Evolutionary conservation across 441 rosid species (phyloP).

Genomic region (Adansonia grandidieri): DNA sequence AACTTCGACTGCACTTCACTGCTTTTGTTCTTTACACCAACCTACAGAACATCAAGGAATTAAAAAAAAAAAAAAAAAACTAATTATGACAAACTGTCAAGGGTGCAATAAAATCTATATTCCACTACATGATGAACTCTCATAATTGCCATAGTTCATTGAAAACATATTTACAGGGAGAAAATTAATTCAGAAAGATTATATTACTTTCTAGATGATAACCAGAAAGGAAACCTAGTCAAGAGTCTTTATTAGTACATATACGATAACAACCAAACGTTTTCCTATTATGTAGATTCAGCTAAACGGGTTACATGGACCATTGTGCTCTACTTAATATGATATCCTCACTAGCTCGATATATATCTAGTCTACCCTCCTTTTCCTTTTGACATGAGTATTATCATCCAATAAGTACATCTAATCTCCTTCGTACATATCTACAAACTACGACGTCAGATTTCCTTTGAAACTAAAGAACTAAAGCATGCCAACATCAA

Average conservation of each 20-base stretch:
- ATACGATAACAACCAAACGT: neutral
- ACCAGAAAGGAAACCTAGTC: neutral
- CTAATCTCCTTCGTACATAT: neutral
- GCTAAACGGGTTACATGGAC: neutral
- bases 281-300: neutral
- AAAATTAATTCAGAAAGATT: neutral
- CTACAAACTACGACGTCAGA: neutral
- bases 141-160: neutral
- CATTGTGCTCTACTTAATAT: neutral
- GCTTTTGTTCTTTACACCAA: conserved; percentile 91
- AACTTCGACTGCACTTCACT: conserved; percentile 30
- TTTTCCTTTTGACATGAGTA: neutral
- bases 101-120: conserved; percentile 3
- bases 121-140: neutral
- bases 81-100: neutral
- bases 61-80: neutral
- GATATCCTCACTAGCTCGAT: neutral
- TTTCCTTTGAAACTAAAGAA: neutral
- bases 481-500: neutral
- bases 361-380: neutral
- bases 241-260: neutral
- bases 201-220: neutral
- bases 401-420: conserved; percentile 9
- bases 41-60: conserved; percentile 46
- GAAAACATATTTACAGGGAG: neutral